These are phyloP conservation scores for Brassica napus DNA, from an alignment of 345 rosid genomes.

Conservation along the genomic window DNA sequence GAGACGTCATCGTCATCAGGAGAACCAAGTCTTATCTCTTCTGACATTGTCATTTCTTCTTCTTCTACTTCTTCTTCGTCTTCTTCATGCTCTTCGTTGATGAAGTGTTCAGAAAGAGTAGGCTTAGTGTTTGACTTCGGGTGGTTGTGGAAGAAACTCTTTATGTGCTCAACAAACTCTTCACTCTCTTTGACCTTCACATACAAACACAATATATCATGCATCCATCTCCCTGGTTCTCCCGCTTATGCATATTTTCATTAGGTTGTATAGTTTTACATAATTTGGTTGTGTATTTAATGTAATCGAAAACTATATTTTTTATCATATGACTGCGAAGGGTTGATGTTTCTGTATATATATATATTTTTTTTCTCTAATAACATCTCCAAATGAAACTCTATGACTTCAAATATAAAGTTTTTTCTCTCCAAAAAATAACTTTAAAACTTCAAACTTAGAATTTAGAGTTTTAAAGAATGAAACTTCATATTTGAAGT, in stretches of 20 bases:
- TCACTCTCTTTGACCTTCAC: slow-evolving; percentile 62
- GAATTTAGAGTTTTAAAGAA: too few relatives aligned
- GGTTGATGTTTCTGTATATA: background rate
- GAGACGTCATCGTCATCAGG: slow-evolving; percentile 69
- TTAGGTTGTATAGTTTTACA: background rate
- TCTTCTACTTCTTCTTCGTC: slow-evolving; percentile 49
- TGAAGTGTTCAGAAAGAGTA: slow-evolving; percentile 77
- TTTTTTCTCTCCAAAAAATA: too few relatives aligned
- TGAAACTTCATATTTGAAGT: too few relatives aligned
- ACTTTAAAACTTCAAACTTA: too few relatives aligned
- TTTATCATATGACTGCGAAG: background rate
- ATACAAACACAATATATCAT: background rate
- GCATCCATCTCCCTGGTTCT: background rate
- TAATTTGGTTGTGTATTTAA: background rate
- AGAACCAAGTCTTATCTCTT: slow-evolving; percentile 75
- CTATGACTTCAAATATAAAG: too few relatives aligned
- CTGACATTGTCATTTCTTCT: slow-evolving; percentile 62
- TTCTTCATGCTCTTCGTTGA: slow-evolving; percentile 54
- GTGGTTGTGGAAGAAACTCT: slow-evolving; percentile 56
- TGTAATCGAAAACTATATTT: background rate
- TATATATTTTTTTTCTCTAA: too few relatives aligned
- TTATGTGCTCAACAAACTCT: slow-evolving; percentile 56
- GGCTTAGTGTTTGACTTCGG: slow-evolving; percentile 61
- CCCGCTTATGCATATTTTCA: background rate
- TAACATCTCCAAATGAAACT: too few relatives aligned